phyloP scores from a whole-genome alignment of 2,329 filamentous ascomycete species.

The Cytospora chrysosperma region DNA sequence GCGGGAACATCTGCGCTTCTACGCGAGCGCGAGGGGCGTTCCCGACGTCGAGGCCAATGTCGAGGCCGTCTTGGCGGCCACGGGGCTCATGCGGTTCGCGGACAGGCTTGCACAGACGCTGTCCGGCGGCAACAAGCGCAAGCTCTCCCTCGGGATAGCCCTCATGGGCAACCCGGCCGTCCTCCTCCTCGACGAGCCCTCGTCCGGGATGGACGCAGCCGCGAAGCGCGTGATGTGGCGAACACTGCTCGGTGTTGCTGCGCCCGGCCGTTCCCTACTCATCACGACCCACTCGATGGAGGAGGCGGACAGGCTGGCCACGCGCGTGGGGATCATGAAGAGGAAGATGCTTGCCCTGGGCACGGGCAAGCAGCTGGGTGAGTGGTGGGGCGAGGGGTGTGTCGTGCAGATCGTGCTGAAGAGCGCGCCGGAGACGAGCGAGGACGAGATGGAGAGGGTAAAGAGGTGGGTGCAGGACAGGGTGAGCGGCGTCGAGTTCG shows the following conservation, averaged over 20 bases:
- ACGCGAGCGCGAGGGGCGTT: conserved; percentile 80
- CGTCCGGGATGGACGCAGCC: conserved; percentile 84
- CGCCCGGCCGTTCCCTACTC: conserved; percentile 75
- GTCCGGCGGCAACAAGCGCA: conserved; percentile 91
- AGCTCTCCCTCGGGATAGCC: conserved; percentile 83
- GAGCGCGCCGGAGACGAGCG: conserved; percentile 69
- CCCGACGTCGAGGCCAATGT: conserved; percentile 75
- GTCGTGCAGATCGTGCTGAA: conserved; percentile 79
- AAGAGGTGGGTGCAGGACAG: conserved; percentile 61
- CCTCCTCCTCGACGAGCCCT: conserved; percentile 84
- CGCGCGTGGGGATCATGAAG: conserved; percentile 82
- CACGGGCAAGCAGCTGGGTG: conserved; percentile 68
- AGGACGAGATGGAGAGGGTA: conserved; percentile 66
- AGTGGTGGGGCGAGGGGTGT: conserved; percentile 73
- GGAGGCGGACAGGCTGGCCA: conserved; percentile 85
- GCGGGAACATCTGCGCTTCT: conserved; percentile 81
- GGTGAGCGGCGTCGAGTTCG: conserved; percentile 67
- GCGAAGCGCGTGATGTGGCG: conserved; percentile 93
- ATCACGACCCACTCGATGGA: conserved; percentile 96
- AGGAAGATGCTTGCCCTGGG: conserved; percentile 83
- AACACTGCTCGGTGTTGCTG: conserved; percentile 61
- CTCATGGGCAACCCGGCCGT: conserved; percentile 90
- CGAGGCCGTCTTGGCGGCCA: conserved; percentile 71
- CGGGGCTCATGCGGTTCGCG: conserved; percentile 70
- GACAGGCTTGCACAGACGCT: conserved; percentile 75